These are phyloP conservation scores for Erodium moschatum DNA, from an alignment of 441 rosid genomes.

Conservation along the genomic window DNA sequence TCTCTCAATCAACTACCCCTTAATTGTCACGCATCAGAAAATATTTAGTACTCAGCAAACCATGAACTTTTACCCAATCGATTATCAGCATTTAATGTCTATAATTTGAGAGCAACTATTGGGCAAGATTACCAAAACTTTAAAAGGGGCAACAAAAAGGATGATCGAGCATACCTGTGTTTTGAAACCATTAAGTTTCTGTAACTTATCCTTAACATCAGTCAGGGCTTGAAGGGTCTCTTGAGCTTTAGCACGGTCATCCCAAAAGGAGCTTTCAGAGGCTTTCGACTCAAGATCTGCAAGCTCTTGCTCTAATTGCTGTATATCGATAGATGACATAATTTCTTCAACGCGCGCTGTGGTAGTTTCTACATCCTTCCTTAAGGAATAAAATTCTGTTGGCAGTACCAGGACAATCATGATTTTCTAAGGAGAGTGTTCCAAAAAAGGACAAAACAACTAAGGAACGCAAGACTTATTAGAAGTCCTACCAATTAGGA, in stretches of 20 bases:
- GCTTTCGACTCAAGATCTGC: conserved; percentile 54
- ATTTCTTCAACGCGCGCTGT: conserved; percentile 61
- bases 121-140: background rate
- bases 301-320: conserved; percentile 48
- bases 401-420: conserved; percentile 10
- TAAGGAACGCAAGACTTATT: background rate
- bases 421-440: background rate
- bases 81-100: background rate
- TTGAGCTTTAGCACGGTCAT: conserved; percentile 71
- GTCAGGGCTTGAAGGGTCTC: conserved; percentile 54
- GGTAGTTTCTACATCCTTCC: conserved; percentile 69
- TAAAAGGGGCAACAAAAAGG: background rate
- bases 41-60: background rate
- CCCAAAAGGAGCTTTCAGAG: conserved; percentile 69
- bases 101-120: background rate
- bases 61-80: background rate
- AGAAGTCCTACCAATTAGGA: background rate
- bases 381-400: conserved; percentile 68
- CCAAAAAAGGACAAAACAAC: background rate
- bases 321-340: conserved; percentile 46
- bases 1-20: background rate
- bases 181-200: conserved; percentile 54
- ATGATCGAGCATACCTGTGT: conserved; percentile 32
- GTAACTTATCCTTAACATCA: conserved; percentile 64
- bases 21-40: background rate